These are phyloP conservation scores for Heracleum sosnowskyi DNA, from an alignment of 129 eudicot species.

Conservation along the genomic window DNA sequence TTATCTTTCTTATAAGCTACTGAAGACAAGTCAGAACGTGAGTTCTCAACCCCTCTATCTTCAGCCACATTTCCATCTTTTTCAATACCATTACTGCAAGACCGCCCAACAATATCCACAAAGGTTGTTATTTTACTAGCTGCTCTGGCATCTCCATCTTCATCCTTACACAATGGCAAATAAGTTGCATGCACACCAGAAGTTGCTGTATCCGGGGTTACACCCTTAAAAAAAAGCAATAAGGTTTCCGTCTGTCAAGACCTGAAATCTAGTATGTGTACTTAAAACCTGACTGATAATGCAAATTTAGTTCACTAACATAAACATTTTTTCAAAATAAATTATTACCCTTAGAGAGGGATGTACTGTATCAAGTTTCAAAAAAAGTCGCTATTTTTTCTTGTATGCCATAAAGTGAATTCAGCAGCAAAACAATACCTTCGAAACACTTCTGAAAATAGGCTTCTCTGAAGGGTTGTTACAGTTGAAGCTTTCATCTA, in stretches of 20 bases:
- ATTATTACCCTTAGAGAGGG: background rate
- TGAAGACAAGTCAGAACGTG: slow-evolving; percentile 48
- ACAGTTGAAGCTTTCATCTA: slow-evolving; percentile 30
- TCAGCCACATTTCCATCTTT: slow-evolving; percentile 41
- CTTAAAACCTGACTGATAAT: background rate
- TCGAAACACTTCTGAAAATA: slow-evolving; percentile 27
- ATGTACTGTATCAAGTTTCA: slow-evolving; percentile 3
- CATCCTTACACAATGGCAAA: slow-evolving; percentile 17
- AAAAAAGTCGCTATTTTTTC: background rate
- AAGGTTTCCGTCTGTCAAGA: slow-evolving; percentile 6
- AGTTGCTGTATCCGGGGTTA: slow-evolving; percentile 27
- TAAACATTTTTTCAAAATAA: background rate
- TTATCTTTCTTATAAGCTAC: slow-evolving; percentile 29
- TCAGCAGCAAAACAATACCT: slow-evolving; percentile 28
- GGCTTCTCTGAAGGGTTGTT: slow-evolving; percentile 28
- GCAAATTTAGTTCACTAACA: background rate
- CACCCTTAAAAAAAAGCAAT: slow-evolving; percentile 32
- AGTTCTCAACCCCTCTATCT: slow-evolving; percentile 28
- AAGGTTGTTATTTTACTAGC: slow-evolving; percentile 53
- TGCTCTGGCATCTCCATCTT: slow-evolving; percentile 32
- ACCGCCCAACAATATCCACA: slow-evolving; percentile 76
- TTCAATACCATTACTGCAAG: slow-evolving; percentile 38
- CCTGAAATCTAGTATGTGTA: background rate
- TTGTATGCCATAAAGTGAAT: slow-evolving; percentile 4
- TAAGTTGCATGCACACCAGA: slow-evolving; percentile 25